A percentile compares a stretch with the other conserved stretches of the same genome.
Conservation (phyloP, 73 alveolate species). For the Loxodes magnus region DNA sequence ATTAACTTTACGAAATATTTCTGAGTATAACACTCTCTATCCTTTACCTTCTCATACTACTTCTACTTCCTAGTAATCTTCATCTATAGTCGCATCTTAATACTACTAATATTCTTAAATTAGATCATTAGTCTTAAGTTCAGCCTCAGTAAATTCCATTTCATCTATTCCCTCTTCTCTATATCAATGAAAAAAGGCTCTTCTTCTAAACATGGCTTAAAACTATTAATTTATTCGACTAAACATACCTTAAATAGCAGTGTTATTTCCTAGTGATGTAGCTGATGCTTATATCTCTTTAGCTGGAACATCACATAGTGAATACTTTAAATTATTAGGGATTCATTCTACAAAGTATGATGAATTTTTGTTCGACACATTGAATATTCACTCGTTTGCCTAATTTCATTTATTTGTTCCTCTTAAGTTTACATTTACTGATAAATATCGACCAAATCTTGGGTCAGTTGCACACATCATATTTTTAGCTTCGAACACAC, state of each 20-base stretch:
- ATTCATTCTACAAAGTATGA: constrained; percentile 92
- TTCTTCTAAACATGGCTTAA: constrained; percentile 76
- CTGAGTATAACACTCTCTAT: neutral
- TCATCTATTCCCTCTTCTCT: constrained; percentile 78
- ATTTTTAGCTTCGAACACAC: constrained; percentile 97
- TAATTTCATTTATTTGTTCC: constrained; percentile 89
- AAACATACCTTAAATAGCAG: constrained; percentile 53
- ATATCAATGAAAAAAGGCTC: constrained; percentile 81
- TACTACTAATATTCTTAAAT: constrained; percentile 84
- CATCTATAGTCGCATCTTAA: constrained; percentile 89
- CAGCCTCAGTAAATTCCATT: constrained; percentile 92
- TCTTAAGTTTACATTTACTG: constrained; percentile 93
- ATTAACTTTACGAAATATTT: no score
- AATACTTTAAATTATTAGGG: constrained; percentile 80
- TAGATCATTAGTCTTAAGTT: constrained; percentile 90
- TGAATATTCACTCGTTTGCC: constrained; percentile 83
- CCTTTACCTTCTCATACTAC: constrained; percentile 60
- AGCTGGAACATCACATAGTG: constrained; percentile 71
- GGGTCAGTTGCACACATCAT: constrained; percentile 96
- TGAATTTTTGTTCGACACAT: constrained; percentile 77
- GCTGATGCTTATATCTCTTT: constrained; percentile 40
- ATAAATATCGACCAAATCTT: constrained; percentile 85
- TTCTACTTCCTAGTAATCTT: constrained; percentile 61
- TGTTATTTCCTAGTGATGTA: constrained; percentile 49
- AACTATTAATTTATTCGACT: constrained; percentile 63